Evolutionary conservation across 2,329 filamentous ascomycete genomes (phyloP).

Genomic region (Tolypocladium guangdongense): DNA sequence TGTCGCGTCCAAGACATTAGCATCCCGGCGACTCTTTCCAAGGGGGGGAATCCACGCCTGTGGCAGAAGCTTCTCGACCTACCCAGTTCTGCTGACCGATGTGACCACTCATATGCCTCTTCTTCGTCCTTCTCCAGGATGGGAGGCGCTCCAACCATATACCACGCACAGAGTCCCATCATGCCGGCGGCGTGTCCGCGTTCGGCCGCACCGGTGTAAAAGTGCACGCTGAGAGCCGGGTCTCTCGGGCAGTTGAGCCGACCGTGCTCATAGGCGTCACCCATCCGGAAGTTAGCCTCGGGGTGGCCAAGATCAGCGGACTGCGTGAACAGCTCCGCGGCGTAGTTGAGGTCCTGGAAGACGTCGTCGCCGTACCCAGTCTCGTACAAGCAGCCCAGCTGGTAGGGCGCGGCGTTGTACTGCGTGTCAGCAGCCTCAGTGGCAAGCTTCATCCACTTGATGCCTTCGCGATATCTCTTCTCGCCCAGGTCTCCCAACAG

Average conservation of each 20-base stretch:
- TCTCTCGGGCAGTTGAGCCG: slow-evolving; percentile 79
- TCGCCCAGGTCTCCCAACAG: slow-evolving; percentile 80
- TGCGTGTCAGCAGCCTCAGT: slow-evolving; percentile 81
- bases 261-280: slow-evolving; percentile 95
- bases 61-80: slow-evolving; percentile 20
- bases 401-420: slow-evolving; percentile 88
- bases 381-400: slow-evolving; percentile 80
- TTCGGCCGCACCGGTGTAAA: slow-evolving; percentile 89
- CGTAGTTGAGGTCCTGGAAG: slow-evolving; percentile 82
- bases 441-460: slow-evolving; percentile 94
- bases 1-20: slow-evolving; percentile 17
- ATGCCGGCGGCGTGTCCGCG: slow-evolving; percentile 75
- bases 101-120: slow-evolving; percentile 95
- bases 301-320: slow-evolving; percentile 84
- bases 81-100: slow-evolving; percentile 77
- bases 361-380: slow-evolving; percentile 90
- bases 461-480: slow-evolving; percentile 76
- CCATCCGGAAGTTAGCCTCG: slow-evolving; percentile 77
- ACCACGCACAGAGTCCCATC: slow-evolving; percentile 99
- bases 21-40: neutral
- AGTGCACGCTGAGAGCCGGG: slow-evolving; percentile 88
- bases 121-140: slow-evolving; percentile 90
- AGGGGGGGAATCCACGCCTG: neutral
- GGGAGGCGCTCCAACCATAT: slow-evolving; percentile 87
- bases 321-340: slow-evolving; percentile 87